Base-by-base conservation (phyloP, 1,284 basidiomycete species). In the Pseudozyma sp. region DNA sequence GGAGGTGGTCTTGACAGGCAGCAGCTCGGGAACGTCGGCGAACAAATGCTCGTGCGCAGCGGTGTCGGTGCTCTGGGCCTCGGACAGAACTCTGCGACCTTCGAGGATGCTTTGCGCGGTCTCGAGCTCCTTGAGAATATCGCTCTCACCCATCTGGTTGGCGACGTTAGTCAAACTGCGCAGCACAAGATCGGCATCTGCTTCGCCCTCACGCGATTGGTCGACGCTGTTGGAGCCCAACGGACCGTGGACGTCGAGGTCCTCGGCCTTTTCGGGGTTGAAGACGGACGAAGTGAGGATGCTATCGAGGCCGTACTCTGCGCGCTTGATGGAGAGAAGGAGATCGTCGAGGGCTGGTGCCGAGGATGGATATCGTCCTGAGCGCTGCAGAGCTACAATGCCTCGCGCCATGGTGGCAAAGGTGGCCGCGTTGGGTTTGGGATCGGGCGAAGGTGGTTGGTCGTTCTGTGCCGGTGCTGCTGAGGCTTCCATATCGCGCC, bases 321-420 rank as follows among this genome's bases (percentile, higher is more conserved):
- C 61, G 40, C 60, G 60, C 54, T 67, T 67, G 48, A 78, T 58
- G 43, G 78, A 65, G n/a, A 75, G 46, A 7, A 64, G 16, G n/a
- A 78, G 68, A 30, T 68, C 65, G 17, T 73, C 63, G 14, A 76
- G 37, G 17, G 65, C 61, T 5, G 68, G 70, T 35, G 59, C 57
- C n/a, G 52, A 62, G 34, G 55, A 56, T 8, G 80, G 75, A 42
- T 79, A 77, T 13, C 67, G 51, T 5, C 65, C 56, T 19, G 61
- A 52, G 17, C 61, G 64, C 60, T 69, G 56, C 29, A 82, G 43
- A 8, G 71, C 77, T 16, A 77, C 75, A 19, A 83, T 59, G 44
- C 81, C 81, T 14, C 70, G 66, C 33, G 76, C 70, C 77, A 81
- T 77, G 42, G 71, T 71, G 29, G 75, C 77, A 39, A 73, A 68